A percentile compares a stretch with the other conserved stretches of the same genome.
These are phyloP conservation scores for Ajuga reptans DNA, from an alignment of 305 asterid genomes.

Conservation along the genomic window DNA sequence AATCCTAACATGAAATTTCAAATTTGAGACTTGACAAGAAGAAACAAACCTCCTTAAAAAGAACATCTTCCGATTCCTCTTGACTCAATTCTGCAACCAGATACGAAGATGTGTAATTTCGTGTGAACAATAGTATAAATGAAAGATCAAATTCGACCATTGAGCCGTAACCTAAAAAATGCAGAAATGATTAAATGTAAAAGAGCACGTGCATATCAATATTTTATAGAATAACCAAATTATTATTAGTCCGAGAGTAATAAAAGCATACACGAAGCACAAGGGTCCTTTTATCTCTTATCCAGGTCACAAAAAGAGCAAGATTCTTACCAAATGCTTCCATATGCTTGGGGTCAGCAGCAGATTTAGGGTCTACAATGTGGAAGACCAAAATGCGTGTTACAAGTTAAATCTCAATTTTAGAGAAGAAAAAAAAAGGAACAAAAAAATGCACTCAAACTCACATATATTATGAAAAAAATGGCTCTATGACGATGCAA, in stretches of 20 bases:
- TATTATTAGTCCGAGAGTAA: background rate
- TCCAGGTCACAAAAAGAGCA: slow-evolving; percentile 21
- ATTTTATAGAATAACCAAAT: background rate
- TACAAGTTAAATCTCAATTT: slow-evolving; percentile 1
- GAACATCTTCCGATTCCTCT: slow-evolving; percentile 91
- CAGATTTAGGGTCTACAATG: slow-evolving; percentile 69
- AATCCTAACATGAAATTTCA: too few species aligned
- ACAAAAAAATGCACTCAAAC: background rate
- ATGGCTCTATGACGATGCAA: background rate
- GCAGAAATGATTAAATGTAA: too few species aligned
- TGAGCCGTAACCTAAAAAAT: background rate
- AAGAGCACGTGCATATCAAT: background rate
- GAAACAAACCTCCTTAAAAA: slow-evolving; percentile 71
- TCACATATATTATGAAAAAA: background rate
- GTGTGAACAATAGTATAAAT: slow-evolving; percentile 5
- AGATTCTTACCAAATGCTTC: slow-evolving; percentile 70
- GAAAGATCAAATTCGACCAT: background rate
- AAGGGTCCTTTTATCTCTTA: background rate
- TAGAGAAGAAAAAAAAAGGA: background rate
- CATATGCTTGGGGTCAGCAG: slow-evolving; percentile 67
- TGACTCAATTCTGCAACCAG: slow-evolving; percentile 74
- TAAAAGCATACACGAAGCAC: slow-evolving; percentile 8
- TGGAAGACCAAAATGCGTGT: slow-evolving; percentile 19
- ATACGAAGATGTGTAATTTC: slow-evolving; percentile 17
- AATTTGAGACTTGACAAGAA: slow-evolving; percentile 13